Evolutionary conservation across 768 basidiomycete genomes (phyloP), one percentile per base, ranked within the genome.

Genomic region (Boletus eberwhitei): DNA sequence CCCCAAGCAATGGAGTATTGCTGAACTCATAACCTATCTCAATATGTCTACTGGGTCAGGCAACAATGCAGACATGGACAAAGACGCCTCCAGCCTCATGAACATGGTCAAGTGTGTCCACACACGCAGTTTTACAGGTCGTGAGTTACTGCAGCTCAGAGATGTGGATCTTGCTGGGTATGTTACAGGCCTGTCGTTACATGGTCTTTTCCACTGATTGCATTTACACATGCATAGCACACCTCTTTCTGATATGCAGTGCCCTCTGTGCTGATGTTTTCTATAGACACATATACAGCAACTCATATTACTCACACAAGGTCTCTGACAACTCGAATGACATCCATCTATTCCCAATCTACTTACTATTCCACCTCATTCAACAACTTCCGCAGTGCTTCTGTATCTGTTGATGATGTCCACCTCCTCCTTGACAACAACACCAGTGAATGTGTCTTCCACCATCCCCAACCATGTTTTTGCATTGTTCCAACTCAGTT

Each of bases 1-100:
- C 55, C 87, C 88, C 6, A 87, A 85, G 63, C 57, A 70, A 14
- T 90, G 88, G 88, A 79, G 78, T 0, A 75, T n/a, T n/a, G n/a
- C 83, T 5, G 79, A 90, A 53, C 73, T 90, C 12, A 68, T 77
- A 4, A 62, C 70, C 3, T 87, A 88, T 64, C 76, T 88, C 26
- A 60, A 73, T 24, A 70, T 74, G 2, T 75, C 79, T 2, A 63
- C 82, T 41, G 38, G 22, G 35, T 51, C 24, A 3, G 73, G 16
- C 32, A 35, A 40, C 37, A 59, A 67, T 66, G n/a, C 60, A 62
- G 8, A 38, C 26, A 13, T 29, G 12, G 71, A 68, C 57, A 11
- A 55, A 59, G 50, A 65, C 65, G 31, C 61, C 74, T 1, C 75
- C 73, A 26, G 71, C 73, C 7, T 73, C 70, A 45, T 45, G 35